Evolutionary conservation across 2,329 filamentous ascomycete species (phyloP), one percentile per base, ranked within the genome.

Genomic region (Colletotrichum sojae): DNA sequence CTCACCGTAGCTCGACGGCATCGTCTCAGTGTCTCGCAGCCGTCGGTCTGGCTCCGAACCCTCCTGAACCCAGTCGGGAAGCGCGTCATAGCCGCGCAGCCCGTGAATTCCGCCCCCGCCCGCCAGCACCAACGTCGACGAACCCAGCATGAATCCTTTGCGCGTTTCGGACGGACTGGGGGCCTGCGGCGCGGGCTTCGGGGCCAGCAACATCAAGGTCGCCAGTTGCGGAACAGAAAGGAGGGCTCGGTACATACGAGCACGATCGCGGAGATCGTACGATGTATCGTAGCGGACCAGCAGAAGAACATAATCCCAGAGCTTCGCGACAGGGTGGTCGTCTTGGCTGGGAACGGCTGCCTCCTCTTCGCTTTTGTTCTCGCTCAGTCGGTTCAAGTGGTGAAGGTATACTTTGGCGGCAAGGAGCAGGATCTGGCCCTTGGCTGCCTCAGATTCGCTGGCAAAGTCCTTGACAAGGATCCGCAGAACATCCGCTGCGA

Each of bases 341-440:
- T 84, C 84, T 45, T 84, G 77, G n/a, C 79, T 78, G 3, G 77
- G 74, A 9, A 72, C 46, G 5, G 74, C 45, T 65, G 76, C 72
- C 56, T 82, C 76, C 1, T 76, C 71, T 25, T 80, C 79, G 57
- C 79, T 78, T 45, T 79, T 78, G 8, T 73, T 71, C 73, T 87
- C 81, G 71, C 84, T 82, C 76, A 89, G 85, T 69, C 88, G 86
- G 76, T 94, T 94, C 46, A 98, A 81, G 76, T 97, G 90, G 75
- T 98, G 94, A 16, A 98, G 86, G 77, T 98, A 98, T 2, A 98
- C 94, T 77, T 98, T 98, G n/a, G 96, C 95, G 6, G 93, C 96
- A 3, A 99, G 86, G 1, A 99, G 85, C 16, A 99, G 87, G 72
- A 98, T 97, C 78, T 99, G 96, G 67, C 94, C 87, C 79, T 97